Conservation (phyloP, 2,329 filamentous ascomycete genomes). For the Sporothrix pallida region DNA sequence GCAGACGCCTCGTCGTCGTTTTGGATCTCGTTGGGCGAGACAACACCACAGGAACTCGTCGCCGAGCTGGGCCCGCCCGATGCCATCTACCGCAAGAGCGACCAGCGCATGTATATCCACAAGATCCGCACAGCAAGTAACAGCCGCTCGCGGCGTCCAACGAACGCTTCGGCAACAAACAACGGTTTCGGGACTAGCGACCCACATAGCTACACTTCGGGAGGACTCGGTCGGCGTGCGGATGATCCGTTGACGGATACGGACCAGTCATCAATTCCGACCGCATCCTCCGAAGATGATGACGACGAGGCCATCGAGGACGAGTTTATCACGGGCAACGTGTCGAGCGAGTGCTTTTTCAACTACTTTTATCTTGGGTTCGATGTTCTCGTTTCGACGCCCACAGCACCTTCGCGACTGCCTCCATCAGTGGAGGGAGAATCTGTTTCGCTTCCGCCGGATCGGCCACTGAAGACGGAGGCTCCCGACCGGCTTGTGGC, state of each 20-base stretch:
- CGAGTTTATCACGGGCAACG: conserved; percentile 54
- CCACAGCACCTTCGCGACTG: conserved; percentile 66
- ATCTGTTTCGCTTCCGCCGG: conserved; percentile 37
- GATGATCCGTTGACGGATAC: conserved; percentile 69
- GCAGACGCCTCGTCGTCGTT: conserved; percentile 48
- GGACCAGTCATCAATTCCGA: conserved; percentile 75
- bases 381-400: conserved; percentile 86
- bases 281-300: conserved; percentile 73
- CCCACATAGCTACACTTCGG: conserved; percentile 10
- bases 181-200: conserved; percentile 39
- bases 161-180: conserved; percentile 47
- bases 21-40: conserved; percentile 79
- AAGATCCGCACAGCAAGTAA: conserved; percentile 63
- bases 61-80: conserved; percentile 91
- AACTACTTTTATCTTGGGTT: conserved; percentile 98
- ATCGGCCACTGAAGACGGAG: conserved; percentile 49
- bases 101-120: conserved; percentile 87
- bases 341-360: conserved; percentile 83
- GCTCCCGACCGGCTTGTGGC: conserved; percentile 74
- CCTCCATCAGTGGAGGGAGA: conserved; percentile 57
- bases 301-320: conserved; percentile 64
- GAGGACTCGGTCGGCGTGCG: conserved; percentile 38
- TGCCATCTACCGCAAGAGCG: conserved; percentile 89
- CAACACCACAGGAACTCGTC: conserved; percentile 88
- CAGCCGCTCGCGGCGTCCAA: conserved; percentile 50